phyloP scores from a whole-genome alignment of 2,329 filamentous ascomycete genomes.

The Byssothecium circinans region DNA sequence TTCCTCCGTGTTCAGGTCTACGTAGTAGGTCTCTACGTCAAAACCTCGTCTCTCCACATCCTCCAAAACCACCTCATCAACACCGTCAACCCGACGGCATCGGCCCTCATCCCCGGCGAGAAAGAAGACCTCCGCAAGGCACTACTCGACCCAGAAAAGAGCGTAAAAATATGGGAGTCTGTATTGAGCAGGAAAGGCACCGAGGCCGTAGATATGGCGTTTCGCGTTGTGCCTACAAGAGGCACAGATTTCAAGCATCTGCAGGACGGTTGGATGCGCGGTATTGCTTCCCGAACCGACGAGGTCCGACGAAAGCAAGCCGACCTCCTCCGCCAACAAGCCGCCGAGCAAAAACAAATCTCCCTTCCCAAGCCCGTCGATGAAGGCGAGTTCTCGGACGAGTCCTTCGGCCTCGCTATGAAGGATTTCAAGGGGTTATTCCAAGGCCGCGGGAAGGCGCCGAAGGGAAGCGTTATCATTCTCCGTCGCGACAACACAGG shows the following conservation, averaged over 20 bases:
- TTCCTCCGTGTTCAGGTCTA: constrained; percentile 92
- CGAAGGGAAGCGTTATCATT: constrained; percentile 77
- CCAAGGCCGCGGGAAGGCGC: constrained; percentile 72
- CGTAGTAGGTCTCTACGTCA: constrained; percentile 89
- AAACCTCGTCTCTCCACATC: constrained; percentile 76
- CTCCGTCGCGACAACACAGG: constrained; percentile 69
- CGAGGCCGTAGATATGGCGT: constrained; percentile 66
- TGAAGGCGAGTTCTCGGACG: constrained; percentile 62
- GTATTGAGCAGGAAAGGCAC: constrained; percentile 61
- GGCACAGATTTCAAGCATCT: constrained; percentile 94
- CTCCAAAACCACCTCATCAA: constrained; percentile 78
- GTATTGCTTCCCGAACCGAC: constrained; percentile 73
- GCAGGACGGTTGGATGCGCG: constrained; percentile 85
- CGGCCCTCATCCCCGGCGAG: constrained; percentile 79
- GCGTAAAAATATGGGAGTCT: constrained; percentile 73
- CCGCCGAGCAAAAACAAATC: constrained; percentile 41
- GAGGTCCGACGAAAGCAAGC: constrained; percentile 45
- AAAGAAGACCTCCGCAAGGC: constrained; percentile 70
- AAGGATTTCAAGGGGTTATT: constrained; percentile 81
- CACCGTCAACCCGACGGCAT: constrained; percentile 74
- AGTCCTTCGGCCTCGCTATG: constrained; percentile 74
- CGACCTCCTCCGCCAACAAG: constrained; percentile 46
- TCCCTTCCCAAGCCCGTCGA: constrained; percentile 36
- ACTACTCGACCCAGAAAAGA: constrained; percentile 69
- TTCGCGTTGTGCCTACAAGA: constrained; percentile 85